These are phyloP conservation scores for Stephania cephalantha DNA, from an alignment of 164 flowering plant genomes.

Conservation along the genomic window DNA sequence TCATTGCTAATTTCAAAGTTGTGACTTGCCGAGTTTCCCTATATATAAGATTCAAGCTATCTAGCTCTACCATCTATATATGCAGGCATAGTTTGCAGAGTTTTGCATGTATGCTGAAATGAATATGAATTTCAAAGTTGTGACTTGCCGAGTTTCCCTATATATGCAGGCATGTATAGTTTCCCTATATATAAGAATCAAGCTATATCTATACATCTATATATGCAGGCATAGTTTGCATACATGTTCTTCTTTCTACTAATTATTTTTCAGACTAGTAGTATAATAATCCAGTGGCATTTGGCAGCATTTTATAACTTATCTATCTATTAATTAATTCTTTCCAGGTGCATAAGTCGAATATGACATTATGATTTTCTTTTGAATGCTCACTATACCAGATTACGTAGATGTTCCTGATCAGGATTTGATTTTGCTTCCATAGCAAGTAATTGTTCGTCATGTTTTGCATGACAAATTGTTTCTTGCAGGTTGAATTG, in stretches of 20 bases:
- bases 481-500: constrained; percentile 36
- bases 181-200: not conserved
- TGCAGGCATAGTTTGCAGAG: not conserved
- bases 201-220: not conserved
- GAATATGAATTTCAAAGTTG: not conserved
- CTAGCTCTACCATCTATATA: not conserved
- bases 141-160: not conserved
- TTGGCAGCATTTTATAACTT: not conserved
- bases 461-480: not conserved
- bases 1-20: not conserved
- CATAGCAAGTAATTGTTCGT: not conserved
- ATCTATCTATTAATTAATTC: too few relatives aligned
- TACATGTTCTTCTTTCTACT: not conserved
- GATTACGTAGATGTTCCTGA: too few relatives aligned
- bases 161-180: too few relatives aligned
- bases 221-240: not conserved
- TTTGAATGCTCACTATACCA: not conserved
- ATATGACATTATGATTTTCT: not conserved
- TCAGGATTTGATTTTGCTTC: not conserved
- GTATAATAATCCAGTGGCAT: not conserved
- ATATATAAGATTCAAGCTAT: not conserved
- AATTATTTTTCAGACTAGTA: not conserved
- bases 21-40: not conserved
- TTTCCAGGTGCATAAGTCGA: not conserved
- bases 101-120: not conserved